A percentile compares a stretch with the other conserved stretches of the same genome.
Evolutionary conservation across 116 monocot genomes (phyloP).

Genomic region (Zostera marina): DNA sequence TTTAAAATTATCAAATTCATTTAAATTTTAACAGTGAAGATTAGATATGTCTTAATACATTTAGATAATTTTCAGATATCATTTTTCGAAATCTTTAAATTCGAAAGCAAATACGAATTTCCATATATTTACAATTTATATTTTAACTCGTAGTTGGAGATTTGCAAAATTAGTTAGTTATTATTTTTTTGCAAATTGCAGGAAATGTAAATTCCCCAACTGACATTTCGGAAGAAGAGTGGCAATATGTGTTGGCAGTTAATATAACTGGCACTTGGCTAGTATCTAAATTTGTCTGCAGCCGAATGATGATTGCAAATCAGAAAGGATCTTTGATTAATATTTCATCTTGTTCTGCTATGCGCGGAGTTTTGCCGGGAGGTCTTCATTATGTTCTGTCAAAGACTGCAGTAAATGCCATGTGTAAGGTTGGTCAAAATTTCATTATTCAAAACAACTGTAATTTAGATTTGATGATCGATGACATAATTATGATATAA

Average conservation of each 20-base stretch:
- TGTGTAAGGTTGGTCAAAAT: background rate
- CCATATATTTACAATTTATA: too few species aligned
- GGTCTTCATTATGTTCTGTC: slow-evolving; percentile 15
- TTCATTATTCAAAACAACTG: background rate
- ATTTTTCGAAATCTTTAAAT: too few species aligned
- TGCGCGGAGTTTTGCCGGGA: slow-evolving; percentile 19
- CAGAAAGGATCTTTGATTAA: slow-evolving; percentile 23
- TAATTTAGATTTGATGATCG: too few species aligned
- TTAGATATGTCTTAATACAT: too few species aligned
- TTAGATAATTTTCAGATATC: too few species aligned
- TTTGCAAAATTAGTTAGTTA: too few species aligned
- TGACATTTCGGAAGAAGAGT: slow-evolving; percentile 20
- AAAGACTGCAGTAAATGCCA: slow-evolving; percentile 17
- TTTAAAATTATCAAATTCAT: too few species aligned
- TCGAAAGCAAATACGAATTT: too few species aligned
- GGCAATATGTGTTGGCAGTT: slow-evolving; percentile 9
- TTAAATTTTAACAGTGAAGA: too few species aligned
- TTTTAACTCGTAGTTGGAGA: too few species aligned
- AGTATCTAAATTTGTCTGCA: slow-evolving; percentile 20
- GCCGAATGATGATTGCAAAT: slow-evolving; percentile 15
- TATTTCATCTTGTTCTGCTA: slow-evolving; percentile 14
- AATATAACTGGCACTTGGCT: slow-evolving; percentile 26
- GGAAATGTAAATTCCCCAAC: slow-evolving; percentile 11
- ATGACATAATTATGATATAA: too few species aligned
- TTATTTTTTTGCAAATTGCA: slow-evolving; percentile 5